Base-by-base conservation (phyloP, 2,329 filamentous ascomycete species). In the Dactylellina parvicollis region DNA sequence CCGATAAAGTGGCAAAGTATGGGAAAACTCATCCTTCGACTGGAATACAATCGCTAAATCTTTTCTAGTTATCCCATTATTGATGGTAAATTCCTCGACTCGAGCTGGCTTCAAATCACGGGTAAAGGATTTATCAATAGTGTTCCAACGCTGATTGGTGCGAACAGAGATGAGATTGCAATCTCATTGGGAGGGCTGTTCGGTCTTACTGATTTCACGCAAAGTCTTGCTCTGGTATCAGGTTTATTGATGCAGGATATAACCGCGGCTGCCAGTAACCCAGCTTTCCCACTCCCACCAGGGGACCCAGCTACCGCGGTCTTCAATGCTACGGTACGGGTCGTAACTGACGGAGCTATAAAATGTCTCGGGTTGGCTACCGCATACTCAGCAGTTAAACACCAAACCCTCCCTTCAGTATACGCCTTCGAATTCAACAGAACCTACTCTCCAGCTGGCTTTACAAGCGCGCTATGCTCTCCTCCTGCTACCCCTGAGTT, bases 401-500 rank as follows among this genome's bases (percentile, higher is more conserved):
- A 80, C 66, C 46, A 57, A 44, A 77, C 79, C 28, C 81, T 82
- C 64, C 67, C 64, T 4, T n/a, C 74, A 3, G 75, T 79, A 3
- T 82, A 81, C 76, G 77, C 78, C 54, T 83, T 79, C 75, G 69
- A 79, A 57, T 81, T 82, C 78, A 82, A 83, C 76, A 78, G 81
- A 50, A 83, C 80, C 4, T 83, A 82, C 77, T 80, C 78, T 56
- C 78, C 77, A 8, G 18, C 60, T 3, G 77, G 76, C 1, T 80
- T 79, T 75, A 79, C 77, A 12, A 75, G 73, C 14, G 73, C 77
- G 3, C 77, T 76, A 77, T 82, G 80, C 73, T 74, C 74, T 28
- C 76, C 79, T 12, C 77, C 78, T 1, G 64, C 75, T 16, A 79
- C 79, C 0, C 62, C 75, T 0, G 67, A 69, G 0, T 75, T 76